Conservation (phyloP, 345 rosid species). For the Abelmoschus esculentus region DNA sequence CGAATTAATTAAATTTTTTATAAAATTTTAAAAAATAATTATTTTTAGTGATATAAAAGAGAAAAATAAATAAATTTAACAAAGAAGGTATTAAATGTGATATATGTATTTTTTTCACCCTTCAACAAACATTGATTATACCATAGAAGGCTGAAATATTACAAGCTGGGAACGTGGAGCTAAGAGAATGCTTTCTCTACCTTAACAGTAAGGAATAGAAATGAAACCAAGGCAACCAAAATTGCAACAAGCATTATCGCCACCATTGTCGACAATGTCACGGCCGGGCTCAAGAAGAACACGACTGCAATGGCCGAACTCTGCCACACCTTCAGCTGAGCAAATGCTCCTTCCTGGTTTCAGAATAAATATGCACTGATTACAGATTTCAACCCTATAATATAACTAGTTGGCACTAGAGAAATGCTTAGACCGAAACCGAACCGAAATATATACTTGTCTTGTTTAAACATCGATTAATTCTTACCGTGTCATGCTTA, state of each 20-base stretch:
- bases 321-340: constrained; percentile 95
- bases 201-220: constrained; percentile 2
- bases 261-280: constrained; percentile 62
- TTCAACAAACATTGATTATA: background rate
- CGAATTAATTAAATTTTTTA: no score
- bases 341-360: constrained; percentile 89
- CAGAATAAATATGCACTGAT: constrained; percentile 1
- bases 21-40: no score
- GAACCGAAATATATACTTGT: background rate
- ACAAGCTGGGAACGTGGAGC: background rate
- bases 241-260: constrained; percentile 42
- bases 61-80: no score
- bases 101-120: no score
- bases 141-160: background rate
- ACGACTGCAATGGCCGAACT: constrained; percentile 66
- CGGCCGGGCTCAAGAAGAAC: constrained; percentile 68
- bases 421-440: background rate
- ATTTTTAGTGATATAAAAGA: no score
- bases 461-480: background rate
- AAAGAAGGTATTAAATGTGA: no score
- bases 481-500: constrained; percentile 59
- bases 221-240: constrained; percentile 11
- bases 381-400: background rate
- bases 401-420: background rate
- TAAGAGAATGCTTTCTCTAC: constrained; percentile 7